Base-by-base conservation (phyloP, 805 yeast species). In the Clavispora fructus region DNA sequence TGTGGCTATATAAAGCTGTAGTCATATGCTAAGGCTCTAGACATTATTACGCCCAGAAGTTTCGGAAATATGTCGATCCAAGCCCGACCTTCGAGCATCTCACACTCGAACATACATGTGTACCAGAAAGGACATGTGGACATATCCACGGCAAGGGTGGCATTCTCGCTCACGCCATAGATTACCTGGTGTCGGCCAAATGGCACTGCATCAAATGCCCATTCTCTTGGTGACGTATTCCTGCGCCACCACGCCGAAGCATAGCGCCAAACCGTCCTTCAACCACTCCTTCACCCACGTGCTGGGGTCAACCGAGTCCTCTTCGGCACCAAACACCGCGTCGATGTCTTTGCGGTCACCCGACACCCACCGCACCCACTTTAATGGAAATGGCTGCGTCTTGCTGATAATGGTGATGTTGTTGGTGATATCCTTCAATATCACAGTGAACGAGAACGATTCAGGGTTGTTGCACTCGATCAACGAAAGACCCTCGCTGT, bases 361-460 rank as follows among this genome's bases (percentile, higher is more conserved):
- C 49, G 79, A 83, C n/a, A 92, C 74, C 99, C 99, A 94, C n/a
- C 79, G 71, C 9, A 90, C 84, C 99, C 99, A 94, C 60, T 80
- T 83, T 40, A 79, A 62, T 10, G 99, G 98, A 72, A 89, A 85
- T 7, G 96, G 82, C 65, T 94, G 99, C 0, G 98, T 87, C 55
- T 84, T 82, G 42, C 88, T 83, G 27, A 80, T 75, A 39, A 88
- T 77, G 7, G 83, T 77, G 51, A 94, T 80, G 52, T 81, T 78
- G 66, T 94, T 92, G 33, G 85, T 82, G 38, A 82, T 79, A 60
- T 94, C 99, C 54, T 80, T 79, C 54, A 94, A 72, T 17, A 87
- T 77, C 31, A 90, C 72, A 8, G 88, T 79, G 63, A 94, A 91
- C 35, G 80, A 78, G 61, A 92, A 91, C 11, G 87, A 77, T 23